phyloP scores from a whole-genome alignment of 129 eudicot genomes.

The Escallonia herrerae region DNA sequence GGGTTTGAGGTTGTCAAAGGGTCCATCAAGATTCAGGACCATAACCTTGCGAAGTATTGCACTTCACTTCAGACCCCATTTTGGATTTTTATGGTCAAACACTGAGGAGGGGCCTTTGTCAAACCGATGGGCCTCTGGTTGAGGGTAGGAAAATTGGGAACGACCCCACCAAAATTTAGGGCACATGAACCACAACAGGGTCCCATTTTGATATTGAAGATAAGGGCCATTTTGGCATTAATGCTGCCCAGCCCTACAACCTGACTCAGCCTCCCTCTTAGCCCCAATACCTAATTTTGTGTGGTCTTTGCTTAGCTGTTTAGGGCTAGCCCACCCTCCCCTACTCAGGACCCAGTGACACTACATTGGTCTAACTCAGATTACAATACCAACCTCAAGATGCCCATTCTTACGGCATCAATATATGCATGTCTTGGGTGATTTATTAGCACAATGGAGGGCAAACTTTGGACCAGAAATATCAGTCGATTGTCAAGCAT shows the following conservation, averaged over 20 bases:
- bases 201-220: slow-evolving; percentile 19
- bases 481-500: not conserved
- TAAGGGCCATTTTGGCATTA: slow-evolving; percentile 18
- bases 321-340: slow-evolving; percentile 5
- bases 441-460: not conserved
- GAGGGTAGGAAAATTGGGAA: no score
- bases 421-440: no score
- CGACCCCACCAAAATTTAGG: slow-evolving; percentile 6
- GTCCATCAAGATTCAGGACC: not conserved
- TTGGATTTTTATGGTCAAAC: slow-evolving; percentile 20
- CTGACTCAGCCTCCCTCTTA: not conserved
- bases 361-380: not conserved
- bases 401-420: no score
- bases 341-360: not conserved
- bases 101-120: slow-evolving; percentile 13
- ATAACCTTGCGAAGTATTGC: not conserved
- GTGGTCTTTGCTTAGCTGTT: slow-evolving; percentile 12
- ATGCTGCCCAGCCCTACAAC: slow-evolving; percentile 16
- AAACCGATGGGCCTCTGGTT: not conserved
- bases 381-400: not conserved
- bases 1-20: not conserved
- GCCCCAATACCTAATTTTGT: not conserved
- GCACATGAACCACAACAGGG: not conserved
- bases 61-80: slow-evolving; percentile 12
- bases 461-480: not conserved